Evolutionary conservation across 2,329 filamentous ascomycete genomes (phyloP).

Genomic region (Aspergillus novofumigatus): DNA sequence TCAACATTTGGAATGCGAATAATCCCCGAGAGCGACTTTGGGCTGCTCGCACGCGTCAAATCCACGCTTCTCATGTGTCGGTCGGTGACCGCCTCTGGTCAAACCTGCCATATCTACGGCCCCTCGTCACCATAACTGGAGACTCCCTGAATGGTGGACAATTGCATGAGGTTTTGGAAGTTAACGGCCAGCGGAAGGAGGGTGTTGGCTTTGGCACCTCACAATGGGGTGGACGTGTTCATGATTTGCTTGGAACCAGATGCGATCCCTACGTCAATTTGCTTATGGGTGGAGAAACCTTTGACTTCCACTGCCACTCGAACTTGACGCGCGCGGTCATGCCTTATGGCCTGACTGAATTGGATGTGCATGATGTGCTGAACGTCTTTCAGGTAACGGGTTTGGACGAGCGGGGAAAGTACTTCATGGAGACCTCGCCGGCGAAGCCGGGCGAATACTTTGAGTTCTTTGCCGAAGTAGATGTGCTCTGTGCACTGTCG

Average conservation of each 20-base stretch:
- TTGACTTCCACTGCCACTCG: constrained; percentile 80
- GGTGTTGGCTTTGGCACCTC: constrained; percentile 41
- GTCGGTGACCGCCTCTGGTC: constrained; percentile 74
- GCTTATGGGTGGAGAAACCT: constrained; percentile 65
- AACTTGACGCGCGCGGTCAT: constrained; percentile 72
- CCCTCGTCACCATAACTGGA: constrained; percentile 64
- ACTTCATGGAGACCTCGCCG: constrained; percentile 63
- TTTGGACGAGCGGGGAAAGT: constrained; percentile 65
- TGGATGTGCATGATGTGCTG: constrained; percentile 77
- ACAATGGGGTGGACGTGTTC: constrained; percentile 61
- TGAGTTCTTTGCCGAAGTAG: constrained; percentile 76
- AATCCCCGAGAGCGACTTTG: constrained; percentile 80
- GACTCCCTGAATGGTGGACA: constrained; percentile 56
- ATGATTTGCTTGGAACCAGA: constrained; percentile 76
- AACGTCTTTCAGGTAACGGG: constrained; percentile 86
- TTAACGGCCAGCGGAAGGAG: constrained; percentile 29
- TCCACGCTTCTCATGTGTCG: constrained; percentile 71
- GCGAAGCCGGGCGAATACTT: constrained; percentile 52
- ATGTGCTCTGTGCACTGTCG: constrained; percentile 61
- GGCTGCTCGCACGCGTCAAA: constrained; percentile 72
- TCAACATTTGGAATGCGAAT: constrained; percentile 74
- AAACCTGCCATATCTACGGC: constrained; percentile 70
- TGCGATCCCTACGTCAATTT: constrained; percentile 82
- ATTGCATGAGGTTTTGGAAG: constrained; percentile 33
- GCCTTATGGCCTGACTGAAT: constrained; percentile 64